These are phyloP conservation scores for Anthostomella pinea DNA, from an alignment of 2,329 filamentous ascomycete species.

Conservation along the genomic window DNA sequence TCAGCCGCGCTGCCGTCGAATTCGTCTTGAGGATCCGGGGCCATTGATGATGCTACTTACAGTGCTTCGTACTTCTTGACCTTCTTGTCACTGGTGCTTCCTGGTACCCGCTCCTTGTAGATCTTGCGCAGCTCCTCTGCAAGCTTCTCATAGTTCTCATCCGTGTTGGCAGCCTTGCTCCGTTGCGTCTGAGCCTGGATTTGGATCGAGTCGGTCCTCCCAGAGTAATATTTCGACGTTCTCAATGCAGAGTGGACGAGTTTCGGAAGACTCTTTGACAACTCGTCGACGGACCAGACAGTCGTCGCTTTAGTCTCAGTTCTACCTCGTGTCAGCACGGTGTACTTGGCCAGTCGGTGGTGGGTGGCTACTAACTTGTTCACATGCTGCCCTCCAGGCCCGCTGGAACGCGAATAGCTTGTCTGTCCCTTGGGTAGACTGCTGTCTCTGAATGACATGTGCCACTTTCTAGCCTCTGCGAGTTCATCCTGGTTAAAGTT, in stretches of 20 bases:
- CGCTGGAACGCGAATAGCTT: slow-evolving; percentile 56
- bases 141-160: slow-evolving; percentile 52
- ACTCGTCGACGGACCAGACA: slow-evolving; percentile 46
- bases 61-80: slow-evolving; percentile 46
- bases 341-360: neutral
- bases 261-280: slow-evolving; percentile 45
- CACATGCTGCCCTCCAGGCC: slow-evolving; percentile 60
- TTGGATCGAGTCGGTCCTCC: slow-evolving; percentile 48
- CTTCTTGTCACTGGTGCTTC: slow-evolving; percentile 44
- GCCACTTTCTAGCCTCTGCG: slow-evolving; percentile 51
- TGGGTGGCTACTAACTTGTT: slow-evolving; percentile 49
- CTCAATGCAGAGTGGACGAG: slow-evolving; percentile 46
- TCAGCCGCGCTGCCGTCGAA: slow-evolving; percentile 9
- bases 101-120: slow-evolving; percentile 46
- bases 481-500: slow-evolving; percentile 49
- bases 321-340: slow-evolving; percentile 31
- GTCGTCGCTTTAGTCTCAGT: slow-evolving; percentile 60
- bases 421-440: slow-evolving; percentile 51
- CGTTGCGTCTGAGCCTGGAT: slow-evolving; percentile 55
- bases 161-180: slow-evolving; percentile 49
- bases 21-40: too few species aligned
- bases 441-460: slow-evolving; percentile 40
- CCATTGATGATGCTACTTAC: slow-evolving; percentile 43
- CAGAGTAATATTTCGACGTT: slow-evolving; percentile 53
- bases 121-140: slow-evolving; percentile 46